Evolutionary conservation across 148 eudicot species (phyloP), one percentile per base, ranked within the genome.

Genomic region (Amaranthus hypochondriacus): DNA sequence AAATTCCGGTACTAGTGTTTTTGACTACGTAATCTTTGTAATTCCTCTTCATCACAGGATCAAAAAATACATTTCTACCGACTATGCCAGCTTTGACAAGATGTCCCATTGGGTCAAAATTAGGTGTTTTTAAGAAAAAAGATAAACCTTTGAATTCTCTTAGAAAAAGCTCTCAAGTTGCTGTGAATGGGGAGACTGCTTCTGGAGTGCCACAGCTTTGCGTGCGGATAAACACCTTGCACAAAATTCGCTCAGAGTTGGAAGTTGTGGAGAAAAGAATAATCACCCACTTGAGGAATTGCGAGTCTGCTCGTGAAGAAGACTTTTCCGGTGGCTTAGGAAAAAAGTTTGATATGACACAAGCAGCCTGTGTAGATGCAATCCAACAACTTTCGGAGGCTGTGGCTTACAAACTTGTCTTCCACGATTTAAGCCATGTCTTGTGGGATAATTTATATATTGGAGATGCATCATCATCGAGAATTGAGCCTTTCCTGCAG

Each of bases 61-160:
- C 98, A 72, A 85, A 89, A 62, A 95, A 82, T 75, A 87, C 88
- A 48, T 92, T 78, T 77, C 76, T 92, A 70, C 97, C 98, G 43
- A 86, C 87, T 21, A 90, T 92, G 96, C 98, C 98, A 18, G 96
- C 96, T 62, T 77, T 95, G 84, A 95, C 98, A 53, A 86, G 98
- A 79, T 95, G 98, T 83, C 66, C 89, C 47, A 74, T 79, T 4
- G 97, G 82, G 47, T 78, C 92, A 48, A 91, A 89, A 76, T 85
- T 92, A 66, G 86, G 89, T 69, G 88, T 85, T 15, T 92, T 84
- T 73, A 92, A 95, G 88, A 95, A 92, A 82, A 92, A 95, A 81
- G 96, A 95, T 15, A 95, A 89, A 78, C 48, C 89, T 3, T 44
- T 78, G 10, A 84, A 76, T 79, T 79, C 87, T 42, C 96, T 87